A percentile compares a stretch with the other conserved stretches of the same genome.
Evolutionary conservation across 768 basidiomycete species (phyloP).

Genomic region (Paxillus rubicundulus): DNA sequence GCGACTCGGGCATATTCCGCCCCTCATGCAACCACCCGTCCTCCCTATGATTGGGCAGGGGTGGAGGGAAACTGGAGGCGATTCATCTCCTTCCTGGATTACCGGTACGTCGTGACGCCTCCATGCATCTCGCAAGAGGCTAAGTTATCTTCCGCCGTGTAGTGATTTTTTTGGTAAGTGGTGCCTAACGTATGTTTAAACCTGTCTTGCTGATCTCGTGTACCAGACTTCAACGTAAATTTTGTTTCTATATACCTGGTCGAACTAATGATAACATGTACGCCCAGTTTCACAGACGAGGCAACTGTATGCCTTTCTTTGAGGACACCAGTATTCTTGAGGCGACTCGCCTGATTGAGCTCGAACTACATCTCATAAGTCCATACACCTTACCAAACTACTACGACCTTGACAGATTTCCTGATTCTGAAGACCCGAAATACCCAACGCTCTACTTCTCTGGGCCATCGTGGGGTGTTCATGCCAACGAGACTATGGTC

Average conservation of each 20-base stretch:
- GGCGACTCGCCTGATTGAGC: slow-evolving; percentile 60
- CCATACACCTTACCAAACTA: slow-evolving; percentile 16
- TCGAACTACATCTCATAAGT: slow-evolving; percentile 49
- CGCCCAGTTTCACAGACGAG: slow-evolving; percentile 14
- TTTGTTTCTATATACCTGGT: background rate
- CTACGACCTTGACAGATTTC: slow-evolving; percentile 21
- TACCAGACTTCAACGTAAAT: slow-evolving; percentile 51
- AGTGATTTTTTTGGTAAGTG: slow-evolving; percentile 28
- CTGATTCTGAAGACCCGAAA: slow-evolving; percentile 18
- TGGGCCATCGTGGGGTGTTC: slow-evolving; percentile 44
- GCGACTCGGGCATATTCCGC: slow-evolving; percentile 55
- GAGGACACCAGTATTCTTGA: slow-evolving; percentile 55
- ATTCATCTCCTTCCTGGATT: slow-evolving; percentile 78
- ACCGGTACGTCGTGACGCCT: slow-evolving; percentile 43
- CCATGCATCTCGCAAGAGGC: slow-evolving; percentile 44
- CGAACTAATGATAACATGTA: slow-evolving; percentile 2
- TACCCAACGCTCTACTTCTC: slow-evolving; percentile 48
- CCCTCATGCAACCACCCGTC: slow-evolving; percentile 35
- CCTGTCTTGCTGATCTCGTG: background rate
- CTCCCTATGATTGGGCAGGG: slow-evolving; percentile 64
- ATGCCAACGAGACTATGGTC: slow-evolving; percentile 42
- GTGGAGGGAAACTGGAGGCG: slow-evolving; percentile 74
- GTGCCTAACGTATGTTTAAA: background rate
- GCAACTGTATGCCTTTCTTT: slow-evolving; percentile 44
- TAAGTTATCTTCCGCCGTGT: background rate